Base-by-base conservation (phyloP, 352 stramenopile genomes). In the Pythium vanterpoolii region DNA sequence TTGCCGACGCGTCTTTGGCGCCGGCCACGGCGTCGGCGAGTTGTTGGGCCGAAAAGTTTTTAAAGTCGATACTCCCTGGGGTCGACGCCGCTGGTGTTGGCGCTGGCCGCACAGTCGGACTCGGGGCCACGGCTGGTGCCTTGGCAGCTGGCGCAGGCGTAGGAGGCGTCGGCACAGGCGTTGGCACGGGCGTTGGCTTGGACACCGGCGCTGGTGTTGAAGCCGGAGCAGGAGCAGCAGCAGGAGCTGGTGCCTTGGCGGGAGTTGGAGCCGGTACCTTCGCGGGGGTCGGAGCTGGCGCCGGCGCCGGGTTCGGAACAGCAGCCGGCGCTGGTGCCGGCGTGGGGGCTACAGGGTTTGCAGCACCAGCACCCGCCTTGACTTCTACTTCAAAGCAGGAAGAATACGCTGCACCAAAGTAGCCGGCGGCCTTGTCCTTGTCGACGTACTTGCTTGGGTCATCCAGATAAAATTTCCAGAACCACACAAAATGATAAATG, bases 301-400 rank as follows among this genome's bases (percentile, higher is more conserved):
- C 33, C 1, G 48, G 42, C 9, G 48, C n/a, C 2, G 55, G 53
- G 33, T 19, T 24, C 16, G 8, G 39, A n/a, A 19, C 23, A 18
- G 39, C 13, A 27, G 47, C 43, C 5, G 24, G 50, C 19, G 53
- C 51, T 24, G 26, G 33, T 14, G 47, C 44, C 7, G 51, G 51
- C 24, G 53, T 44, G 9, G 19, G 38, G 11, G 3, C 31, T n/a
- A n/a, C n/a, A n/a, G n/a, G 33, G 3, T 30, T 55, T 9, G 50
- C 45, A 27, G 21, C n/a, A 9, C n/a, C 24, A 5, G 21, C 56
- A 19, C 52, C 52, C 9, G 59, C 38, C 48, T 71, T 71, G 18
- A 89, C 76, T 54, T 87, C 76, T 5, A 89, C 66, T 47, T 89
- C 66, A 60, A 89, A 89, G 58, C 79, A 87, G 24, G 79, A 84